Evolutionary conservation across 768 basidiomycete species (phyloP), one percentile per base, ranked within the genome.

Genomic region (Boletus coccyginus): DNA sequence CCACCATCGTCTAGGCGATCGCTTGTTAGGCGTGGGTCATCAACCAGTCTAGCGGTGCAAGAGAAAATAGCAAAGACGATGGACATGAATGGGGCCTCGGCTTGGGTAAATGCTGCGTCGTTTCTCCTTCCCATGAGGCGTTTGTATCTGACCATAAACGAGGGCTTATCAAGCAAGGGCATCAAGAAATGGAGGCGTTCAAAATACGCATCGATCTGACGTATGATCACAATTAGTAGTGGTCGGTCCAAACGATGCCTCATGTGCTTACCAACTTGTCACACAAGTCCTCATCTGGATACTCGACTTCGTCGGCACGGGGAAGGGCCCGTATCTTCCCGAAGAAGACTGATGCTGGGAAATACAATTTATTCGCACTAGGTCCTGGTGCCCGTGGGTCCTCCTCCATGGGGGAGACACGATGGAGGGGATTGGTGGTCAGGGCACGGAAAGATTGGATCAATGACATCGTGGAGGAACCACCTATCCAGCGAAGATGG

Each of bases 401-500:
- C 64, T 91, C 90, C 59, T 90, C 88, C 84, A 87, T 88, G 38
- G 89, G 89, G 9, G 90, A 92, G 54, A 88, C 82, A 56, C 88
- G 88, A 66, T 87, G 82, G 21, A 88, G 74, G 7, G 88, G 88
- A 32, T 85, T 84, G 7, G 87, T 81, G 24, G 88, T 90, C 59
- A 87, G 73, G 44, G 87, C 83, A 58, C 83, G 84, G 77, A 94
- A 93, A 6, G 90, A 92, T 67, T 93, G 91, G 46, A 94, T 92
- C 62, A 94, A 81, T 7, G 92, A 90, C 92, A 94, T 92, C 21
- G 91, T 91, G 16, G 91, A 93, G 6, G 92, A 93, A 50, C 91
- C 89, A 41, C 92, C 92, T 63, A 94, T 93, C 92, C 92, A 94
- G 56, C 91, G 84, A 81, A 90, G 85, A 71, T 92, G 90, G 33